Conservation (phyloP, 2,329 filamentous ascomycete genomes). For the Beauveria brongniartii region DNA sequence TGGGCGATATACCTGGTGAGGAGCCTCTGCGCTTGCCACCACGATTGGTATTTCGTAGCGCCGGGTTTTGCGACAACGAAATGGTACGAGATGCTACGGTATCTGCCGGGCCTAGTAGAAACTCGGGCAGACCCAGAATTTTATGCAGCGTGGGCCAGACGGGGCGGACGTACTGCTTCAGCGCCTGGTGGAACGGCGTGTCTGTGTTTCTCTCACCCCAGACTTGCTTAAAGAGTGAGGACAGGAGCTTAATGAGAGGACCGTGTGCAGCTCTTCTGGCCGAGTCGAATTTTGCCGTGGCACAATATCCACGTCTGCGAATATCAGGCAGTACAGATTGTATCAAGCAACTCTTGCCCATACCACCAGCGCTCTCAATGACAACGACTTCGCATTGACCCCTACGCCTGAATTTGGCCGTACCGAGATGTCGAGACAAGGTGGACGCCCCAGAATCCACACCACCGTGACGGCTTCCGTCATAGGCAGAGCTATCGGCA, state of each 20-base stretch:
- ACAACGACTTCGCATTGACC: slow-evolving; percentile 57
- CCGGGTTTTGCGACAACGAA: slow-evolving; percentile 27
- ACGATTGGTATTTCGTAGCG: slow-evolving; percentile 24
- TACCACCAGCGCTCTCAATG: slow-evolving; percentile 52
- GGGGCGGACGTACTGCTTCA: slow-evolving; percentile 55
- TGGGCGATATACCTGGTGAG: slow-evolving; percentile 39
- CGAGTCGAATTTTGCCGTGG: slow-evolving; percentile 58
- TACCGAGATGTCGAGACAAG: slow-evolving; percentile 45
- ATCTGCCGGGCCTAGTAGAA: slow-evolving; percentile 50
- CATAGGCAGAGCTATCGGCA: slow-evolving; percentile 35
- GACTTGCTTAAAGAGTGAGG: slow-evolving; percentile 58
- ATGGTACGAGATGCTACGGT: slow-evolving; percentile 25
- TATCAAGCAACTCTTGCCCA: slow-evolving; percentile 59
- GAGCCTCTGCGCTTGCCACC: slow-evolving; percentile 37
- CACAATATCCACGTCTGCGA: slow-evolving; percentile 54
- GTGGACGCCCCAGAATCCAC: slow-evolving; percentile 40
- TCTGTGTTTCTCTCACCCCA: slow-evolving; percentile 60
- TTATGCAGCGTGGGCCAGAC: slow-evolving; percentile 58
- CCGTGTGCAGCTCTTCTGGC: slow-evolving; percentile 54
- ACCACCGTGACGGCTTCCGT: slow-evolving; percentile 34
- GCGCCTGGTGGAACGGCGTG: slow-evolving; percentile 51
- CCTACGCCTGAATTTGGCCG: slow-evolving; percentile 50
- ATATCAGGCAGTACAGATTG: slow-evolving; percentile 55
- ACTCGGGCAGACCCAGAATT: slow-evolving; percentile 58
- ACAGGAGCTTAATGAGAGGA: slow-evolving; percentile 55